Evolutionary conservation across 257 asterid species (phyloP), one percentile per base, ranked within the genome.

Genomic region (Scutellaria galericulata): DNA sequence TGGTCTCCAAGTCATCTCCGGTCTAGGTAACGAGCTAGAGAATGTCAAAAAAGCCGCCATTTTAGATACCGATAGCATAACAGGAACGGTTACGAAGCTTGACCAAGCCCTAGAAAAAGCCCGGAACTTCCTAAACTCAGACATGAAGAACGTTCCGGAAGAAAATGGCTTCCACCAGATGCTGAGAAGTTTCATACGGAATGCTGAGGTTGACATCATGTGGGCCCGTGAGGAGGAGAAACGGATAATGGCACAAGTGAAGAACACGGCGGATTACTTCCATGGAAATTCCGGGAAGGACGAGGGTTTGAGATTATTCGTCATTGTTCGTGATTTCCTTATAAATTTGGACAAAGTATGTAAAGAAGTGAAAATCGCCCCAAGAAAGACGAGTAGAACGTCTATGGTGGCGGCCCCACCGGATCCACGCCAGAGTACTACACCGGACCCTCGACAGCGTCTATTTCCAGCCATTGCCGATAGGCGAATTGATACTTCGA

Each of bases 241-340:
- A 81, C 83, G 96, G 67, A 89, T 93, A 24, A 89, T 87, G 96
- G 83, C 88, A 35, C 72, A 87, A 39, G 96, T 93, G 78, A 93
- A 88, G 87, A 90, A 80, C 82, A 84, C 96, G 0, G 93, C 84
- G 9, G 97, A 89, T 83, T 93, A 93, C 77, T 93, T 90, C 87
- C 97, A 93, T 53, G 96, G 96, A 56, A 87, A 81, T 60, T 76
- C 96, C 0, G 96, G 89, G 50, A 90, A 88, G 82, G 97, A 89
- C 7, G 98, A 93, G 85, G 98, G 98, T 5, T 75, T 91, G 78
- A 81, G 98, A 50, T 79, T 93, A 68, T 93, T 93, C 51, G 82
- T 80, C 3, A 78, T 86, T 18, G 98, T 93, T 53, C 78, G 97
- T 2, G 96, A 91, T 82, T 90, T 93, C 63, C 83, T 93, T 37